A percentile compares a stretch with the other conserved stretches of the same genome.
These are phyloP conservation scores for Przewalskia tangutica DNA, from an alignment of 257 asterid genomes.

Conservation along the genomic window DNA sequence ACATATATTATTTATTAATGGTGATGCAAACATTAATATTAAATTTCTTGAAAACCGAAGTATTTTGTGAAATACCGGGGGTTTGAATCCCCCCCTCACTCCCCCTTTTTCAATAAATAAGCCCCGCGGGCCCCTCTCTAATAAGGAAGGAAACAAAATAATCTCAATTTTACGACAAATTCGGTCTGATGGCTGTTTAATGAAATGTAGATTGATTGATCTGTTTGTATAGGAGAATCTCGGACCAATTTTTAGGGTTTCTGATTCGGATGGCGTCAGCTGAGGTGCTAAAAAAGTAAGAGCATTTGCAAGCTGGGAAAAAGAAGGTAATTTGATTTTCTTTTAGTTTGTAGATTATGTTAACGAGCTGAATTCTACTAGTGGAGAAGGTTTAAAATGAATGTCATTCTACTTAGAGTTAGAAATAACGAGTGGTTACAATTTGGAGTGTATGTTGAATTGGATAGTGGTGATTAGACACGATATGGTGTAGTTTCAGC, in stretches of 20 bases:
- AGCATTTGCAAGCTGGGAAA: constrained; percentile 73
- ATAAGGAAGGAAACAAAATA: no score
- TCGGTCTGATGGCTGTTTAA: no score
- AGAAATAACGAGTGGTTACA: not conserved
- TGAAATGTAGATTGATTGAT: not conserved
- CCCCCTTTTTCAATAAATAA: no score
- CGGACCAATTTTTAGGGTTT: not conserved
- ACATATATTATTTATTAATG: no score
- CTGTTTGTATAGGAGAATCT: not conserved
- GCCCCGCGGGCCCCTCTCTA: no score
- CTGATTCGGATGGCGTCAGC: constrained; percentile 59
- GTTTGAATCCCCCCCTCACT: no score
- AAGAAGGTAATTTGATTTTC: constrained; percentile 33
- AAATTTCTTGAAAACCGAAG: no score
- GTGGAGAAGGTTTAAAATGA: not conserved
- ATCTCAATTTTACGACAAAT: no score
- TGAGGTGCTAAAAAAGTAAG: constrained; percentile 64
- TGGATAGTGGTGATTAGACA: no score
- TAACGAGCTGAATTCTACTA: not conserved
- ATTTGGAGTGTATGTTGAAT: not conserved
- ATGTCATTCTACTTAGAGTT: not conserved
- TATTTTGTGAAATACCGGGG: no score
- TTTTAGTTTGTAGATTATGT: not conserved
- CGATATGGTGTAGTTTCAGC: no score
- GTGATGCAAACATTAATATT: no score